These are phyloP conservation scores for Verticillium klebahnii DNA, from an alignment of 2,329 filamentous ascomycete genomes.

Conservation along the genomic window DNA sequence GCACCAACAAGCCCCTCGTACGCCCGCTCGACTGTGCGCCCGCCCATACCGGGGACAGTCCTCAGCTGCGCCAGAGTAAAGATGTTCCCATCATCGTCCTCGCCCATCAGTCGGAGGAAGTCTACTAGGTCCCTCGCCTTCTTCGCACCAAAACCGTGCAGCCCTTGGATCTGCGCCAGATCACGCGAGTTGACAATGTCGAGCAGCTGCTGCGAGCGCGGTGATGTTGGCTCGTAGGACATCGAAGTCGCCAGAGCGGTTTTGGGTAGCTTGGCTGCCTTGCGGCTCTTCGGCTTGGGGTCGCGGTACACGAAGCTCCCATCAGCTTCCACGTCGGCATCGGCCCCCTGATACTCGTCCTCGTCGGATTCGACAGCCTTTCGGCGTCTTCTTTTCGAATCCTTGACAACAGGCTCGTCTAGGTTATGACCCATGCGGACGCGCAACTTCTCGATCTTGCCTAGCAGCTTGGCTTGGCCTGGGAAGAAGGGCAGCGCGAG, in stretches of 20 bases:
- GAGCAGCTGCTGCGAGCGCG: slow-evolving; percentile 58
- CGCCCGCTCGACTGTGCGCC: slow-evolving; percentile 51
- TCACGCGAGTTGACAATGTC: slow-evolving; percentile 72
- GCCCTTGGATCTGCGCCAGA: slow-evolving; percentile 56
- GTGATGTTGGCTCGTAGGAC: slow-evolving; percentile 39
- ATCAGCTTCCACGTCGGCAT: slow-evolving; percentile 38
- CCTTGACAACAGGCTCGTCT: slow-evolving; percentile 5
- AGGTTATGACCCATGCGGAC: slow-evolving; percentile 37
- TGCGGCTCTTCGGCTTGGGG: slow-evolving; percentile 5
- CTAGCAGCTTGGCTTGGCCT: slow-evolving; percentile 69
- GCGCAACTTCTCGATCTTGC: slow-evolving; percentile 63
- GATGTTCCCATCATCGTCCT: slow-evolving; percentile 37
- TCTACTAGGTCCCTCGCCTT: slow-evolving; percentile 60
- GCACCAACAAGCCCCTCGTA: slow-evolving; percentile 40
- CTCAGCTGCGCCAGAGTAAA: slow-evolving; percentile 46
- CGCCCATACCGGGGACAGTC: slow-evolving; percentile 52
- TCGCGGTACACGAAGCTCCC: slow-evolving; percentile 23
- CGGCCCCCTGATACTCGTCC: slow-evolving; percentile 30
- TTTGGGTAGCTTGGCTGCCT: slow-evolving; percentile 14
- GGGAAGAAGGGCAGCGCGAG: slow-evolving; percentile 82
- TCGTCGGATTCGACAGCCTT: slow-evolving; percentile 28
- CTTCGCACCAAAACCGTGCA: slow-evolving; percentile 69
- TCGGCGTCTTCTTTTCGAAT: slow-evolving; percentile 17
- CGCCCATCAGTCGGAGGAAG: slow-evolving; percentile 41
- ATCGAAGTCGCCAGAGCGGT: slow-evolving; percentile 24